These are phyloP conservation scores for Leishmania gerbilli DNA, from an alignment of 208 protist species.

Conservation along the genomic window DNA sequence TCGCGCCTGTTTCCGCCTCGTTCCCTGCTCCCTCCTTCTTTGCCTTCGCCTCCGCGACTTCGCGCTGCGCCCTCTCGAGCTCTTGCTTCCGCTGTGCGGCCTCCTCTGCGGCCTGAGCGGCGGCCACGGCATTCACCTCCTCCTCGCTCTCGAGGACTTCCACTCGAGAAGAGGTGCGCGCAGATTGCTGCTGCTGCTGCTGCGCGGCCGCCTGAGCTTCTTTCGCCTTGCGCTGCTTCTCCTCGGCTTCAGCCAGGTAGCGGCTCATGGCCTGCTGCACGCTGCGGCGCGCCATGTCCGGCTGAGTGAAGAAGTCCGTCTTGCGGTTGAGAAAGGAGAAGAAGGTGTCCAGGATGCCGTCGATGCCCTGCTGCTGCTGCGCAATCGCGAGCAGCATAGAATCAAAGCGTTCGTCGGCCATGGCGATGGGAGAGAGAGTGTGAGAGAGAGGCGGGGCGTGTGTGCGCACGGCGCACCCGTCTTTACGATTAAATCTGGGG, in stretches of 20 bases:
- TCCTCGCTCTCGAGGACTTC: conserved; percentile 84
- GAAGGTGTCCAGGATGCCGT: conserved; percentile 90
- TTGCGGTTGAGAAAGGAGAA: conserved; percentile 93
- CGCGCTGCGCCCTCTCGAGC: conserved; percentile 50
- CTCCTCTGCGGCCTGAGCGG: conserved; percentile 51
- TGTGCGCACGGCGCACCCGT: not conserved
- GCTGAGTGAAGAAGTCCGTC: conserved; percentile 94
- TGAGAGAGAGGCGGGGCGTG: not conserved
- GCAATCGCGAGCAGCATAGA: conserved; percentile 90
- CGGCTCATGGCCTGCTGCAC: conserved; percentile 61
- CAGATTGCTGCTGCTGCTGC: conserved; percentile 4
- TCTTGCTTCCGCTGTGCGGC: conserved; percentile 60
- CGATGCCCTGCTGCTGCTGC: conserved; percentile 91
- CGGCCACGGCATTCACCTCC: conserved; percentile 38
- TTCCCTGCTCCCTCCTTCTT: conserved; percentile 42
- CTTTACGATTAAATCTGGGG: not conserved
- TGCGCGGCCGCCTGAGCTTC: conserved; percentile 21
- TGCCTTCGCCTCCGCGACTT: conserved; percentile 44
- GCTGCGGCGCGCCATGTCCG: conserved; percentile 53
- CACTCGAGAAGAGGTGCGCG: conserved; percentile 50
- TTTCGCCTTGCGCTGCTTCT: conserved; percentile 39
- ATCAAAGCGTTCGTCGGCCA: conserved; percentile 78
- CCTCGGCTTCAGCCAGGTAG: conserved; percentile 62
- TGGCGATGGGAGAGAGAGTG: conserved; percentile 10
- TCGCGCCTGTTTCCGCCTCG: conserved; percentile 20